Evolutionary conservation across 2,329 filamentous ascomycete genomes (phyloP), one percentile per base, ranked within the genome.

Genomic region (Aspergillus amoenus): DNA sequence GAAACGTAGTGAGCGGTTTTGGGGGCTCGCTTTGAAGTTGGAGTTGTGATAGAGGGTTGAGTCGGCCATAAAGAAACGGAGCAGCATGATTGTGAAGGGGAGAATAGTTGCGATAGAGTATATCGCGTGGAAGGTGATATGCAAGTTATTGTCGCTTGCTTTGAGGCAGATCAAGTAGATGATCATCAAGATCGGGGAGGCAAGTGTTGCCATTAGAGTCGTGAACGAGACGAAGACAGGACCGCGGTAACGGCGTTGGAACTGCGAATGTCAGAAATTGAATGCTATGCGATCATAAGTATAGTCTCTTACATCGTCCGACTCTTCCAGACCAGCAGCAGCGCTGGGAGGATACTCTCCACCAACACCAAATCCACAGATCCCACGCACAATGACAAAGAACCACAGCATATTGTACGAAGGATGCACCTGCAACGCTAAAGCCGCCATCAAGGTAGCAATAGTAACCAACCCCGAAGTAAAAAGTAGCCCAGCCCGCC

Each of bases 341-440:
- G 73, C 72, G n/a, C 70, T 71, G 1, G 71, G 68, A 27, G 73
- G 73, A 56, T 74, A 74, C 61, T 76, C 72, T 3, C 72, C 73
- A 0, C 73, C 73, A 3, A 74, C 72, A 4, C 73, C 73, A 12
- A 75, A 73, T 0, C 73, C 73, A 27, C 70, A 67, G 27, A 75
- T 72, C 0, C 73, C 73, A 4, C 73, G 69, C 6, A 71, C 72
- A 1, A 73, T 59, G 8, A 72, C 71, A 40, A 76, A 68, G 55
- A 66, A 75, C 73, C 73, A 76, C 7, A 76, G 59, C 70, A 75
- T 73, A 13, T 72, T 68, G 7, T 62, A 3, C 1, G 64, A 66
- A 9, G 68, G 66, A n/a, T 68, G 64, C 3, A 78, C 68, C 40
- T 73, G 68, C 32, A 78, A 68, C 2, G 71, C 72, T 44, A 78